Evolutionary conservation across 441 rosid genomes (phyloP), one percentile per base, ranked within the genome.

Genomic region (Erodium texanum): DNA sequence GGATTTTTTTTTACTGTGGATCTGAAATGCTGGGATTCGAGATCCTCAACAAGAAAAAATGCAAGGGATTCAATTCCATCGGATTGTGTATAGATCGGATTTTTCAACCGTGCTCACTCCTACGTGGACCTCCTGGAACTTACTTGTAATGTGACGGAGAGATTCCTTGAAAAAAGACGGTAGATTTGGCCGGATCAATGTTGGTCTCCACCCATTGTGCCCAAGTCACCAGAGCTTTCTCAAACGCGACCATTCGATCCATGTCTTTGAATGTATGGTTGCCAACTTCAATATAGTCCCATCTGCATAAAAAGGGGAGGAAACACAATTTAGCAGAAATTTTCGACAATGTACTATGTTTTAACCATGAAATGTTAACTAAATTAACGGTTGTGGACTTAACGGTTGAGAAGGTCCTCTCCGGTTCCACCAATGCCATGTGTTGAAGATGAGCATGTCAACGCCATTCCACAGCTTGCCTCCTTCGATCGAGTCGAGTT

Each of bases 381-480:
- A 27, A 27, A 27, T 27, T 4, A 27, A 27, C 29, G 29, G 29
- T 27, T 27, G 29, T 27, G 29, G 29, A 27, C 29, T 27, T 27
- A 27, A 27, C 29, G 29, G 29, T 27, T 27, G 29, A 27, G 29
- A 27, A 27, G 29, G 29, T 27, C 29, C 29, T 71, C 94, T 82
- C 0, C 98, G 96, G 73, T 83, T 84, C 98, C 96, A 93, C 98
- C 97, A 93, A 71, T 90, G 98, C 97, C 97, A 93, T 1, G 98
- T 93, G 64, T 90, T 90, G 78, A 93, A 90, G 69, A 90, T 81
- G 67, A 93, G 83, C 74, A 87, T 18, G 73, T 93, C 89, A 11
- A 83, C 77, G 3, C 76, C 83, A 41, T 56, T 76, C 98, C 98
- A 93, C 0, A 86, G 75, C 75, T 87, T 85, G 34, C 91, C 85